Conservation (phyloP, 2,329 filamentous ascomycete species). For the Aspergillus arachidicola region DNA sequence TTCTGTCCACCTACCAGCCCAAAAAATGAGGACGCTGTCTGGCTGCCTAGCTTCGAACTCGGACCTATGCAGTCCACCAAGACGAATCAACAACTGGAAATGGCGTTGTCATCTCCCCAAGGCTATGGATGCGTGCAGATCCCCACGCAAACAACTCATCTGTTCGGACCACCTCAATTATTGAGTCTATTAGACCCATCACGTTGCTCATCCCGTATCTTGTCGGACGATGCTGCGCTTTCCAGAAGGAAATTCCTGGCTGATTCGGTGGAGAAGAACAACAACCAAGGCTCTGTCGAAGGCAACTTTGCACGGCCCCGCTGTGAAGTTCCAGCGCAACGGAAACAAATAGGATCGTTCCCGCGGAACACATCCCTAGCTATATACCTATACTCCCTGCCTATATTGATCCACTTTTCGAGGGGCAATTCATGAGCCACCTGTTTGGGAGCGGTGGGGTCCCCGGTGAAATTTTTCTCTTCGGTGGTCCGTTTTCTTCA, state of each 20-base stretch:
- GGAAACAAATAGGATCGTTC: slow-evolving; percentile 10
- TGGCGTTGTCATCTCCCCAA: not conserved
- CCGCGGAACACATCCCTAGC: not conserved
- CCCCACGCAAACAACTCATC: not conserved
- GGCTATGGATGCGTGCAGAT: not conserved
- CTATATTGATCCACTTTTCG: not conserved
- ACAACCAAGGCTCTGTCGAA: not conserved
- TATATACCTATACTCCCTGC: not conserved
- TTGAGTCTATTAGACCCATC: not conserved
- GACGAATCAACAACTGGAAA: not conserved
- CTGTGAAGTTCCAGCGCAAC: not conserved
- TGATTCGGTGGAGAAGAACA: not conserved
- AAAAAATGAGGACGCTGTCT: not conserved
- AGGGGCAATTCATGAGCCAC: not conserved
- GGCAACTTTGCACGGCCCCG: not conserved
- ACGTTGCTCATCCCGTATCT: not conserved
- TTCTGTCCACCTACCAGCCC: not conserved
- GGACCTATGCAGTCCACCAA: not conserved
- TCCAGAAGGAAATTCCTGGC: not conserved
- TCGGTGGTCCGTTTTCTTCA: not conserved
- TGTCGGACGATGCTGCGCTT: not conserved
- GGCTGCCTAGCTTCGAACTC: not conserved
- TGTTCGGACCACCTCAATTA: not conserved
- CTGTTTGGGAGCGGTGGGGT: not conserved
- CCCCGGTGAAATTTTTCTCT: not conserved